phyloP scores from a whole-genome alignment of 129 eudicot genomes.

The Scalesia atractyloides region DNA sequence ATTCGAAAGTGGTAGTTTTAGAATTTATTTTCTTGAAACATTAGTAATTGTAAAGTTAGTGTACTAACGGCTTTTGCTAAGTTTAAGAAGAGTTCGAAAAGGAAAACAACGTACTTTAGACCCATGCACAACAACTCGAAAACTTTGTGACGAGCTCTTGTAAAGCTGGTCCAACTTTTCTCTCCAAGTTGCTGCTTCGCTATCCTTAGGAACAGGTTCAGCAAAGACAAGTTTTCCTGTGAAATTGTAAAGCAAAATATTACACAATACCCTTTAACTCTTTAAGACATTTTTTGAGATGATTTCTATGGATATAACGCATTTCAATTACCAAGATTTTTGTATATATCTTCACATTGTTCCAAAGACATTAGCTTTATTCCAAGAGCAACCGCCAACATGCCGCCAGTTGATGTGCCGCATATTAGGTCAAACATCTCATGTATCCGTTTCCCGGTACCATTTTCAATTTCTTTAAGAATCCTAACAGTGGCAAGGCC shows the following conservation, averaged over 20 bases:
- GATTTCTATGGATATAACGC: neutral
- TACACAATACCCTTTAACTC: neutral
- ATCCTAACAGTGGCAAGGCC: slow-evolving; percentile 96
- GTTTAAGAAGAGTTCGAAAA: neutral
- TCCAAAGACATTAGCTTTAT: slow-evolving; percentile 88
- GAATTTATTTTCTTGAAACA: slow-evolving; percentile 17
- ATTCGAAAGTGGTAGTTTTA: slow-evolving; percentile 22
- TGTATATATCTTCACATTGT: slow-evolving; percentile 95
- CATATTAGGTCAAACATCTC: slow-evolving; percentile 99
- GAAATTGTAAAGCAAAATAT: slow-evolving; percentile 17
- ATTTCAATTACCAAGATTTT: slow-evolving; percentile 75
- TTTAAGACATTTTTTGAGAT: neutral
- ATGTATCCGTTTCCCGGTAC: slow-evolving; percentile 85
- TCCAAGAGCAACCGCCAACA: slow-evolving; percentile 99
- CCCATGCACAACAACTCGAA: slow-evolving; percentile 99
- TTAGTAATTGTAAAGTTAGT: neutral
- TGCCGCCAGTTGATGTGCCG: slow-evolving; percentile 99
- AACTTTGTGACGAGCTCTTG: slow-evolving; percentile 97
- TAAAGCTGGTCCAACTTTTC: slow-evolving; percentile 96
- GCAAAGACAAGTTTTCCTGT: slow-evolving; percentile 97
- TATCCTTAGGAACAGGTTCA: slow-evolving; percentile 94
- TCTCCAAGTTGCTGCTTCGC: slow-evolving; percentile 98
- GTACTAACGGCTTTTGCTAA: neutral
- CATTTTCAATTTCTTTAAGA: slow-evolving; percentile 89
- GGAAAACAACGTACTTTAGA: slow-evolving; percentile 70